Evolutionary conservation across 2,329 filamentous ascomycete species (phyloP).

Genomic region (Pestalotiopsis sp.): DNA sequence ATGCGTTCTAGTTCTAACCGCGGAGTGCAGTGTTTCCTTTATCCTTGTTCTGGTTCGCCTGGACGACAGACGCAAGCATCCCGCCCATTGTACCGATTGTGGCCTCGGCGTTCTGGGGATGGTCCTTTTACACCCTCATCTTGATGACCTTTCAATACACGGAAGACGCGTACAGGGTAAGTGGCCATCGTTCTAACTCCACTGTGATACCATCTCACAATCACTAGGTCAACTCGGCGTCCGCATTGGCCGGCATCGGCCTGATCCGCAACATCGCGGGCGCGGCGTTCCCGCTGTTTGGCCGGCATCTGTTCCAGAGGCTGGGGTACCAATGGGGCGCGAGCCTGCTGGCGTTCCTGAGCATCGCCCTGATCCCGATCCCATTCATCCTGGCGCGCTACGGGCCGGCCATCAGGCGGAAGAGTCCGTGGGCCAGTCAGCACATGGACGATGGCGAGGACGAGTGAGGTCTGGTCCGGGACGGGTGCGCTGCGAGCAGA

Average conservation of each 20-base stretch:
- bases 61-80: constrained; percentile 31
- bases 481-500: neutral
- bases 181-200: neutral
- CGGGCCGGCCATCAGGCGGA: constrained; percentile 25
- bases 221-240: constrained; percentile 38
- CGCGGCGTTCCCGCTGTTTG: constrained; percentile 41
- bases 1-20: neutral
- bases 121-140: constrained; percentile 52
- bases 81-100: constrained; percentile 51
- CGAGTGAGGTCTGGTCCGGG: neutral
- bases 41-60: constrained; percentile 39
- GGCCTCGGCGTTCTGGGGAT: constrained; percentile 51
- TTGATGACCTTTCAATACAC: constrained; percentile 51
- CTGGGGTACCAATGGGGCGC: constrained; percentile 39
- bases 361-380: constrained; percentile 35
- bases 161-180: constrained; percentile 45
- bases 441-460: constrained; percentile 21
- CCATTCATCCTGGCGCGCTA: constrained; percentile 30
- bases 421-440: constrained; percentile 29
- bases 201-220: neutral
- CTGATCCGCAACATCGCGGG: constrained; percentile 41
- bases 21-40: constrained; percentile 25
- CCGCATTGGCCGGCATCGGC: constrained; percentile 42
- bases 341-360: constrained; percentile 36
- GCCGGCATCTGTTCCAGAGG: constrained; percentile 33